Evolutionary conservation across 345 rosid species (phyloP), one percentile per base, ranked within the genome.

Genomic region (Linum usitatissimum): DNA sequence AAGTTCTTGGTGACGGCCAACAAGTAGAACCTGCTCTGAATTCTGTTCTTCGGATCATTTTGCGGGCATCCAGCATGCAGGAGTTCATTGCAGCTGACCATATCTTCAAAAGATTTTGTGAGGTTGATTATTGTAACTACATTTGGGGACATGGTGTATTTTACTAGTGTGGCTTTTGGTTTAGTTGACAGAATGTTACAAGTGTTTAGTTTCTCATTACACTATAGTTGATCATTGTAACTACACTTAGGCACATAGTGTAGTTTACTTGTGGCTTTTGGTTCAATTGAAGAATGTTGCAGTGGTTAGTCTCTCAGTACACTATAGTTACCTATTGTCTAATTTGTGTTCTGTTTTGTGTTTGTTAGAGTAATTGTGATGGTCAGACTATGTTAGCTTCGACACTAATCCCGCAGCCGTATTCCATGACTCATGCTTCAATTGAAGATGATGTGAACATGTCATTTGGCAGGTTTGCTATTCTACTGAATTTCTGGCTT

Each of bases 391-490:
- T 90, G 96, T 77, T 94, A 73, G 95, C 88, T 20, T 90, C 99
- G 39, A 94, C 95, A 38, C 82, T 94, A 80, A 90, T 90, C 73
- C 97, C 95, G 51, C 91, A 84, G 67, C 95, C 93, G 20, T 77
- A 71, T 68, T 73, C 80, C 48, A 79, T 76, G 73, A 58, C 72
- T 68, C 80, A 74, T 65, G 84, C 87, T 69, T 69, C 89, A 59
- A 74, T 81, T 55, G 97, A 90, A 64, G 97, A 88, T 72, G 96
- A 94, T 69, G 87, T 86, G 75, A 80, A 86, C 79, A 75, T 94
- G 88, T 90, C 99, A 61, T 94, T 94, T 80, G 97, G 99, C 83
- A 90, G 99, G 99, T 90, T 53, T 55, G 68, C n/a, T 66, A 66
- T 68, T 21, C 20, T 17, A 60, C 61, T 62, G 57, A 45, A 58